Base-by-base conservation (phyloP, 768 basidiomycete species). In the Paxillus involutus region DNA sequence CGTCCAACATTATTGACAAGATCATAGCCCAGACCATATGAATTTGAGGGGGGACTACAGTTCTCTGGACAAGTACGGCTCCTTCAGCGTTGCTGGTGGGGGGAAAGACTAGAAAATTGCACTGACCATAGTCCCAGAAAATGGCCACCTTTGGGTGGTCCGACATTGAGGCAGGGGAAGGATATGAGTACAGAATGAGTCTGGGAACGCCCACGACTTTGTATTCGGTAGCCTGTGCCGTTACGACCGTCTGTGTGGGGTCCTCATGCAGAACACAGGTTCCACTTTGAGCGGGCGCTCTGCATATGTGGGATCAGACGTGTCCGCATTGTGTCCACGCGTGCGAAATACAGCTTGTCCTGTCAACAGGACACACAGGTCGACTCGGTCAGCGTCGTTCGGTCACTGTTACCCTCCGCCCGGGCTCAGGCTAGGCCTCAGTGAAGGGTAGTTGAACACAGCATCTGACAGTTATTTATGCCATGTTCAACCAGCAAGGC, bases 1-100 rank as follows among this genome's bases (percentile, higher is more conserved):
- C 68, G 65, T 24, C 75, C 70, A 6, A 84, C 75, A 43, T 72
- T 75, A 54, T 77, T 70, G 3, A 75, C 75, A 17, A 80, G 66
- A 16, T 70, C 66, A 56, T 73, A 76, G 11, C 78, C 76, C 4
- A 80, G 70, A 33, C 68, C 68, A 13, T 17, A 46, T 11, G 66
- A 62, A 36, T 51, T 70, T 21, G 71, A 62, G n/a, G 76, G 61
- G 3, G 52, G 71, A 53, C 39, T 62, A 12, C 67, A 63, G 24
- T 71, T 71, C 24, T 77, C 75, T 56, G 63, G 33, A 14, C 49
- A 43, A 24, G 26, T 60, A 48, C 33, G 13, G 13, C 39, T 7
- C 2, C 17, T 61, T 69, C 59, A 65, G 64, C 19, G 59, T 9
- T 10, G 45, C 4, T 26, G 17, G 56, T 53, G 44, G 58, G 58